Evolutionary conservation across 2,329 filamentous ascomycete species (phyloP).

Genomic region (Colletotrichum sp.): DNA sequence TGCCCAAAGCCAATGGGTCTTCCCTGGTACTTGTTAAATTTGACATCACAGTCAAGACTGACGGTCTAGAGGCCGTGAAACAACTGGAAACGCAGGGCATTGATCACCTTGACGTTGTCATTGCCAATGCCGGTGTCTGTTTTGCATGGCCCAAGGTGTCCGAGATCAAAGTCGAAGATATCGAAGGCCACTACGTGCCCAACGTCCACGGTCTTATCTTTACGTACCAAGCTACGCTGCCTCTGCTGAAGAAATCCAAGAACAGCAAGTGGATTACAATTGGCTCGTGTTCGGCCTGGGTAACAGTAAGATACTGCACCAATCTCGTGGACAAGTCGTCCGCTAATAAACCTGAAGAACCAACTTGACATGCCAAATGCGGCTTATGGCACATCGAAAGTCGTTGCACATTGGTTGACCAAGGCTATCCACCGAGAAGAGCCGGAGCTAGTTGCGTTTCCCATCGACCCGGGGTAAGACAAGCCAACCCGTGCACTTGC

Average conservation of each 20-base stretch:
- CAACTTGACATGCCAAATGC: background rate
- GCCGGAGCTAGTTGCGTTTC: background rate
- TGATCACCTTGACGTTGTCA: conserved; percentile 49
- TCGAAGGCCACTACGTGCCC: conserved; percentile 36
- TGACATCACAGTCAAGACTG: conserved; percentile 37
- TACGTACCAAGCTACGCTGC: conserved; percentile 48
- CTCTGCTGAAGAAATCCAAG: conserved; percentile 38
- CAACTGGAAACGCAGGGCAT: conserved; percentile 38
- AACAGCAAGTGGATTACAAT: background rate
- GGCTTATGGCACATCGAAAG: background rate
- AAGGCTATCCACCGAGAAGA: background rate
- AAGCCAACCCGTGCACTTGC: background rate
- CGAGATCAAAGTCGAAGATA: conserved; percentile 36
- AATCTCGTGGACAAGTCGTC: background rate
- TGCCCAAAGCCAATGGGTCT: conserved; percentile 40
- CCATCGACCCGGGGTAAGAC: background rate
- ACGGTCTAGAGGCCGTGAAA: conserved; percentile 35
- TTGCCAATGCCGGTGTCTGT: conserved; percentile 55
- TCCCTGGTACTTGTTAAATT: conserved; percentile 45
- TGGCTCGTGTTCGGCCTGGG: background rate
- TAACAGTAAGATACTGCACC: background rate
- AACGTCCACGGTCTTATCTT: conserved; percentile 39
- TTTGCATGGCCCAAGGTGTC: conserved; percentile 32
- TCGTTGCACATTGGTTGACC: background rate
- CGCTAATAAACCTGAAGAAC: background rate